phyloP scores from a whole-genome alignment of 1,139 yeast species.

The Lodderomyces beijingensis region DNA sequence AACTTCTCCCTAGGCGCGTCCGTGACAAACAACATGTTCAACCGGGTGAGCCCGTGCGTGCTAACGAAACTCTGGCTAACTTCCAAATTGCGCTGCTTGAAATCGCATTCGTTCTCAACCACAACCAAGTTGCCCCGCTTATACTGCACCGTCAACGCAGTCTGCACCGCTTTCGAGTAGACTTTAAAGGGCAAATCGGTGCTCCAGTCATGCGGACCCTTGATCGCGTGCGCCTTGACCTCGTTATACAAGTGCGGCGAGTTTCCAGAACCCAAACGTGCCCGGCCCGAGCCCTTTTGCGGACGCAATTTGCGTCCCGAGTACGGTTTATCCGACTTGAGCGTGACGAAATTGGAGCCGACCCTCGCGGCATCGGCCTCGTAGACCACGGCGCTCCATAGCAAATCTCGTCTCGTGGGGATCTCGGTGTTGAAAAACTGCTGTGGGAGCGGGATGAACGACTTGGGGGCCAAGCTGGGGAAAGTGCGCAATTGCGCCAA shows the following conservation, averaged over 20 bases:
- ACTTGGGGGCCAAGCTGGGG: conserved; percentile 84
- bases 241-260: conserved; percentile 91
- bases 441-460: conserved; percentile 71
- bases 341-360: conserved; percentile 81
- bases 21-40: conserved; percentile 66
- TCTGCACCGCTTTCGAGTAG: conserved; percentile 70
- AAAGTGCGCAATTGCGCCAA: conserved; percentile 78
- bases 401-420: conserved; percentile 82
- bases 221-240: conserved; percentile 84
- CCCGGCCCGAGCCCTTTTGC: conserved; percentile 93
- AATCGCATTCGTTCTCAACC: conserved; percentile 42
- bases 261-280: conserved; percentile 94
- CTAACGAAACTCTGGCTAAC: conserved; percentile 44
- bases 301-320: conserved; percentile 79
- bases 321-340: conserved; percentile 82
- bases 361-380: conserved; percentile 90
- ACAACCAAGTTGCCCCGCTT: conserved; percentile 67
- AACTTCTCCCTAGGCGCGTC: conserved; percentile 48
- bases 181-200: conserved; percentile 75
- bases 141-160: conserved; percentile 79
- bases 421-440: conserved; percentile 49
- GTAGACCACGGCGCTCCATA: conserved; percentile 91
- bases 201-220: conserved; percentile 86
- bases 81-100: conserved; percentile 16
- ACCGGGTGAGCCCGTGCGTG: conserved; percentile 48